These are phyloP conservation scores for Arabis hirsuta DNA, from an alignment of 345 rosid species.

Conservation along the genomic window DNA sequence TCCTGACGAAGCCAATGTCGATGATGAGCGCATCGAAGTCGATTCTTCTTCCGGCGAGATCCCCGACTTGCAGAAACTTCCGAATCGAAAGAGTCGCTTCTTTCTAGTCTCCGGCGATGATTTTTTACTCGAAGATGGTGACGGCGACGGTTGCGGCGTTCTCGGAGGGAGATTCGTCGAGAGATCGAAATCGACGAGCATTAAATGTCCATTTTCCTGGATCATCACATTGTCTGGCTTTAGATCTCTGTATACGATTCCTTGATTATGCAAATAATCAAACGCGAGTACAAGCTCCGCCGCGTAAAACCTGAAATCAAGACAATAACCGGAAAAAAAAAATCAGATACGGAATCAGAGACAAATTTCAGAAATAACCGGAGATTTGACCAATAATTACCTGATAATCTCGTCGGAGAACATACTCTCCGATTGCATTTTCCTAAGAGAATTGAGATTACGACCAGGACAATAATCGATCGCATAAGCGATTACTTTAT, in stretches of 20 bases:
- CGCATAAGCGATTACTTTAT: conserved; percentile 75
- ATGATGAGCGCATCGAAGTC: conserved; percentile 23
- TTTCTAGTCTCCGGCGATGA: neutral
- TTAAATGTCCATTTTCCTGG: conserved; percentile 83
- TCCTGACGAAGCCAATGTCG: conserved; percentile 5
- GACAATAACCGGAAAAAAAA: neutral
- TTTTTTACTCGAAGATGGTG: neutral
- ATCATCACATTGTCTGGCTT: conserved; percentile 90
- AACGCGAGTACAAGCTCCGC: conserved; percentile 85
- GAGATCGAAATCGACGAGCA: conserved; percentile 96
- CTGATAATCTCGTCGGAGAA: conserved; percentile 74
- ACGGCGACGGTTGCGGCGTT: conserved; percentile 43
- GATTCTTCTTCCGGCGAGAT: conserved; percentile 49
- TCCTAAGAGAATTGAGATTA: conserved; percentile 59
- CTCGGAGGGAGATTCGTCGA: conserved; percentile 66
- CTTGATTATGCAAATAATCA: conserved; percentile 72
- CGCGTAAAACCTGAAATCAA: conserved; percentile 70
- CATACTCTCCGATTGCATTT: conserved; percentile 74
- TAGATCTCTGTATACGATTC: conserved; percentile 82
- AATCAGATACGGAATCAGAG: neutral
- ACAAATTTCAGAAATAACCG: neutral
- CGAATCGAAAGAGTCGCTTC: conserved; percentile 40
- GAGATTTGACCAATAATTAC: conserved; percentile 33
- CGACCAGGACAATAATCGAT: conserved; percentile 91
- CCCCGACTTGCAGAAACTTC: conserved; percentile 46